Base-by-base conservation (phyloP, 2,329 filamentous ascomycete genomes). In the Aspergillus vadensis region DNA sequence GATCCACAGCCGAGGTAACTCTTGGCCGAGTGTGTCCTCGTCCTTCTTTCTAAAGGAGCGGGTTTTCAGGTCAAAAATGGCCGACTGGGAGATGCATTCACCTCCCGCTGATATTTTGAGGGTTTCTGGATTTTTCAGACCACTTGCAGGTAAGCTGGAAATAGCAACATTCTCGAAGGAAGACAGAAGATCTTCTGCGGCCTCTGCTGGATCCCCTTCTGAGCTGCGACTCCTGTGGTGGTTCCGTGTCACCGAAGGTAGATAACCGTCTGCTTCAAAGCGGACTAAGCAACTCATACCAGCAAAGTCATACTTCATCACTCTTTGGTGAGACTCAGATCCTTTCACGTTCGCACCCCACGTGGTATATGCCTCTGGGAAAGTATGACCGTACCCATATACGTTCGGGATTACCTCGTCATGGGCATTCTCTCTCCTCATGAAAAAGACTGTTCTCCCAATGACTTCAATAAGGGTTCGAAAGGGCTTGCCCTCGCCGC, bases 351-450 rank as follows among this genome's bases (percentile, higher is more conserved):
- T 80, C 0, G 66, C 10, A 9, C 84, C 82, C 87, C 88, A 91
- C 0, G 80, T 85, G 0, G 89, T 91, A 67, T 90, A 87, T 1
- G 80, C 79, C 51, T 90, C 86, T 0, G 86, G 86, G 64, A 91
- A 91, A 0, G 85, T 81, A 65, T 91, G 87, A 0, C 88, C 88
- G 65, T 81, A 90, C 0, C 88, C 89, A 15, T 66, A 66, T 0
- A 91, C 74, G n/a, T 79, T 79, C 0, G 74, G 65, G 5, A 91
- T 86, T 0, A 79, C 69, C 64, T 88, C 85, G 0, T 72, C 82
- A 0, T 87, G 86, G 0, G 83, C 81, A 48, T 85, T 86, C 66
- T 89, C 87, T 21, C 84, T 80, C 1, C 88, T 84, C 12, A 88
- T 72, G 52, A 91, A 81, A 73, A 91, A 88, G 0, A 89, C 80